Evolutionary conservation across 2,329 filamentous ascomycete species (phyloP).

Genomic region (Fusarium denticulatum): DNA sequence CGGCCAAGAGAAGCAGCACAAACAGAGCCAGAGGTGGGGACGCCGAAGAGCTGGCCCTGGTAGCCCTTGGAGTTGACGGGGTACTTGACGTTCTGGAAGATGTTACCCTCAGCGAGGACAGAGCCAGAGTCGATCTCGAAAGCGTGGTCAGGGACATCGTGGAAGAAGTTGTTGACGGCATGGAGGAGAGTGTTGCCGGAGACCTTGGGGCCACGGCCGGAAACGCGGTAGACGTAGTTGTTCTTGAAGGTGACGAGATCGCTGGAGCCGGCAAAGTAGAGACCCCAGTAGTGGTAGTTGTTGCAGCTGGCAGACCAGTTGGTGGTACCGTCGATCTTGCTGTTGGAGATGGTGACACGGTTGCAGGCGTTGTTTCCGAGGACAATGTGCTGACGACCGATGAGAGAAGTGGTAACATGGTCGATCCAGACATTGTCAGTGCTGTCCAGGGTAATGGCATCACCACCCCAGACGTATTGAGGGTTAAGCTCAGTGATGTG

Average conservation of each 20-base stretch:
- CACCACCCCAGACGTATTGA: conserved; percentile 68
- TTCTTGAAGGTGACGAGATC: conserved; percentile 67
- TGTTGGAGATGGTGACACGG: conserved; percentile 69
- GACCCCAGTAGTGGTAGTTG: conserved; percentile 68
- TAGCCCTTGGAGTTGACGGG: conserved; percentile 49
- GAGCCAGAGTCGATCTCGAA: conserved; percentile 61
- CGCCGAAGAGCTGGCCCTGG: conserved; percentile 49
- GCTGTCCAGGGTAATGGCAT: conserved; percentile 64
- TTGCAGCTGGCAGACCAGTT: conserved; percentile 67
- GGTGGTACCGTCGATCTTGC: conserved; percentile 65
- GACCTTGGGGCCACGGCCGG: conserved; percentile 67
- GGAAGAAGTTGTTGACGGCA: conserved; percentile 71
- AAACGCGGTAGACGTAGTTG: conserved; percentile 69
- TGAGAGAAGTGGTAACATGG: conserved; percentile 65
- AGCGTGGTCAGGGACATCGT: conserved; percentile 64
- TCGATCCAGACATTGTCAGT: conserved; percentile 61
- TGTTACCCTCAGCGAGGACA: conserved; percentile 66
- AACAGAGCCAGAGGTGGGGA: conserved; percentile 44
- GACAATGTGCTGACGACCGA: conserved; percentile 70
- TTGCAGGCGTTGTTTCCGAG: conserved; percentile 62
- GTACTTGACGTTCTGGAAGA: conserved; percentile 64
- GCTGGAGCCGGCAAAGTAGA: conserved; percentile 65
- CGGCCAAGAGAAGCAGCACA: conserved; percentile 60
- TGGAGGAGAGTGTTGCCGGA: conserved; percentile 66
- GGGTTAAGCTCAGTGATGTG: conserved; percentile 66